phyloP scores from a whole-genome alignment of 208 protist genomes.

The Trypanosoma grayi region DNA sequence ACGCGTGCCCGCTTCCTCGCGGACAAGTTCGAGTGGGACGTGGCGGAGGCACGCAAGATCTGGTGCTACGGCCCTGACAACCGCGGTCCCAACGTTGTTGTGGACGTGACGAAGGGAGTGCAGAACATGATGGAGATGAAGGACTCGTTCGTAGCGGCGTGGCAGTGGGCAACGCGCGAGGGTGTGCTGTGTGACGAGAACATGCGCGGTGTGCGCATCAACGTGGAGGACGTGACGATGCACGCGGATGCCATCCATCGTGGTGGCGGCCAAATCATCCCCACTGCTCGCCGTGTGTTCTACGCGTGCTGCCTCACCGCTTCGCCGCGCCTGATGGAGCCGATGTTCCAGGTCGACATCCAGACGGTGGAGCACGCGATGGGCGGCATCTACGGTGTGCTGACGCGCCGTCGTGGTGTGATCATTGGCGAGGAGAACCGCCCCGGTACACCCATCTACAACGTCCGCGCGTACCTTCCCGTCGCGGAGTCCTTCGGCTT shows the following conservation, averaged over 20 bases:
- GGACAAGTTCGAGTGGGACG: slow-evolving; percentile 92
- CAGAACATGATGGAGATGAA: slow-evolving; percentile 99
- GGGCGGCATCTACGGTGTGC: slow-evolving; percentile 95
- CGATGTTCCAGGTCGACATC: slow-evolving; percentile 98
- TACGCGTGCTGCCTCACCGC: slow-evolving; percentile 95
- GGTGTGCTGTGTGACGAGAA: slow-evolving; percentile 97
- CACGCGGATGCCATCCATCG: slow-evolving; percentile 99
- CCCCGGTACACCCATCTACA: slow-evolving; percentile 96
- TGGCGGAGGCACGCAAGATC: slow-evolving; percentile 95
- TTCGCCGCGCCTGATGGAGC: slow-evolving; percentile 95
- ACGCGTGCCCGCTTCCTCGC: slow-evolving; percentile 81
- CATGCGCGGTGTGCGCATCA: slow-evolving; percentile 96
- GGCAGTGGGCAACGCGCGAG: slow-evolving; percentile 95
- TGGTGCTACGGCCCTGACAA: slow-evolving; percentile 98
- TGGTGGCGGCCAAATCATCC: slow-evolving; percentile 98
- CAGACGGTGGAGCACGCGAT: slow-evolving; percentile 94
- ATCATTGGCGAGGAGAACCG: slow-evolving; percentile 96
- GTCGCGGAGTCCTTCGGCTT: slow-evolving; percentile 99
- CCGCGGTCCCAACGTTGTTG: slow-evolving; percentile 96
- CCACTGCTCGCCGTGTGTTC: slow-evolving; percentile 92
- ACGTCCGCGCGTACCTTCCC: slow-evolving; percentile 97
- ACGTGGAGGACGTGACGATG: slow-evolving; percentile 97
- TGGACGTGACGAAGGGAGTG: slow-evolving; percentile 97
- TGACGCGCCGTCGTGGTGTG: slow-evolving; percentile 96
- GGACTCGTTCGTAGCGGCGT: slow-evolving; percentile 95